A percentile compares a stretch with the other conserved stretches of the same genome.
Conservation (phyloP, 371 early-diverging fungal species). For the Phascolomyces articulosus region DNA sequence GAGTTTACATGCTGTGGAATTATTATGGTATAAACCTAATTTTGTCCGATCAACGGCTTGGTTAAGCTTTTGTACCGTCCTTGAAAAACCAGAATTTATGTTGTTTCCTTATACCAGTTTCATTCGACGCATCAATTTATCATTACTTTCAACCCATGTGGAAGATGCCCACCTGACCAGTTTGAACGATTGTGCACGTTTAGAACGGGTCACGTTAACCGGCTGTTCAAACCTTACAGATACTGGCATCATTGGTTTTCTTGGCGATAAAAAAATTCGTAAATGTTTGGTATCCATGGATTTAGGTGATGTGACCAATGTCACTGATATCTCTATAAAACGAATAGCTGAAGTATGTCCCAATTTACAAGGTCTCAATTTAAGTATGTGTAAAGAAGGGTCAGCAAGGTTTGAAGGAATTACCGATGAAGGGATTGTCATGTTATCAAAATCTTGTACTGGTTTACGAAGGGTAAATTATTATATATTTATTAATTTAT, state of each 20-base stretch:
- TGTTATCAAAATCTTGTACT: slow-evolving; percentile 37
- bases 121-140: slow-evolving; percentile 66
- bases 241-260: slow-evolving; percentile 41
- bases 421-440: slow-evolving; percentile 42
- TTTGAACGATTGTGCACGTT: slow-evolving; percentile 51
- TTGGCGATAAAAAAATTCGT: slow-evolving; percentile 26
- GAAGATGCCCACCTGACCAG: slow-evolving; percentile 39
- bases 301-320: slow-evolving; percentile 39
- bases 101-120: slow-evolving; percentile 53
- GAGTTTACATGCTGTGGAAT: slow-evolving; percentile 50
- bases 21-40: slow-evolving; percentile 56
- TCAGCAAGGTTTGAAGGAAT: slow-evolving; percentile 30
- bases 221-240: slow-evolving; percentile 55
- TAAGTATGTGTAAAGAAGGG: slow-evolving; percentile 39
- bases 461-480: slow-evolving; percentile 44
- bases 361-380: slow-evolving; percentile 45
- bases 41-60: slow-evolving; percentile 32
- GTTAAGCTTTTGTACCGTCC: slow-evolving; percentile 27
- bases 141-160: slow-evolving; percentile 49
- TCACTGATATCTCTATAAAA: slow-evolving; percentile 37
- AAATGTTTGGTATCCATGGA: slow-evolving; percentile 42
- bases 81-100: slow-evolving; percentile 16
- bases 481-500: not conserved
- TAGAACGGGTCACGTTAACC: slow-evolving; percentile 63
- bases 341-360: slow-evolving; percentile 43